Base-by-base conservation (phyloP, 208 protist species). In the Trypanosoma lewisi region DNA sequence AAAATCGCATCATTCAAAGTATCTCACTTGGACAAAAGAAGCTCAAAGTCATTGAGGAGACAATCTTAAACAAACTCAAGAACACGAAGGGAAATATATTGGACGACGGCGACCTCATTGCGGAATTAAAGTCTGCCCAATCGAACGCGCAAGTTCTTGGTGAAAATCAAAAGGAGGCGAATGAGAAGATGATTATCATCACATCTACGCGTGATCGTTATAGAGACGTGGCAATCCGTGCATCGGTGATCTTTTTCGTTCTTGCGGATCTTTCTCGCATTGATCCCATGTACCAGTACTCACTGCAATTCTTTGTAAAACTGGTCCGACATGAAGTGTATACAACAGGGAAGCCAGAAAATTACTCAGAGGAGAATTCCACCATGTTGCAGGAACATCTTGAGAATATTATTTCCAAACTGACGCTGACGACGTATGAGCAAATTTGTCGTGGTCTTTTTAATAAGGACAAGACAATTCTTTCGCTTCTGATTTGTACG, bases 261-360 rank as follows among this genome's bases (percentile, higher is more conserved):
- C 77, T 98, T 2, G 85, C 96, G 4, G 90, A 97, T 63, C 80
- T 99, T 42, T 75, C 86, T 19, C 78, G 87, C 23, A 95, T 99
- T 59, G 98, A 99, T 76, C 97, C 97, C 25, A 99, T 99, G 97
- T 99, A 99, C 75, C 96, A 99, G 84, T 99, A 98, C 81, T 99
- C 97, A 23, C 80, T 99, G 36, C 88, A 97, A 59, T 99, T 98
- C 78, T 99, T 99, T 70, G 89, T 91, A 19, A 94, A 96, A 47
- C 82, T 99, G 36, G 97, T 99, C 62, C 80, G 87, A 55, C 63
- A 85, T 48, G 83, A 88, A 61, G 79, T 99, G 27, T 75, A 89
- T 41, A 74, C 77, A 21, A 94, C 85, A 14, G 67, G 52, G 67
- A 91, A 93, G 55, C 75, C 71, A 14, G 44, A 52, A 16, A 60